Evolutionary conservation across 805 yeast species (phyloP).

Genomic region (Candida silvatica): DNA sequence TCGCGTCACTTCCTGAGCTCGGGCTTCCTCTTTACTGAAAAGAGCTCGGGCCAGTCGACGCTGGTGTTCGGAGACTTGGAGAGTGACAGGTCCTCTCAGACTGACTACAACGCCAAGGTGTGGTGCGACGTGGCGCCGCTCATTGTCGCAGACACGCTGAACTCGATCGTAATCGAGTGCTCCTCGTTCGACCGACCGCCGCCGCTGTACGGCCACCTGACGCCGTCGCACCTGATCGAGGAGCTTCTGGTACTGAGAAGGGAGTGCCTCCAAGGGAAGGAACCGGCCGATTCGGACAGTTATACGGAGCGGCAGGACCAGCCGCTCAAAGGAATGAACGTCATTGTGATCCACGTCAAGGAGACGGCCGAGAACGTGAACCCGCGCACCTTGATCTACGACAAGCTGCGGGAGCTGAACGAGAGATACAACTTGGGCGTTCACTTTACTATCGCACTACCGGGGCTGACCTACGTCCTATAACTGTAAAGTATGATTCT

Average conservation of each 20-base stretch:
- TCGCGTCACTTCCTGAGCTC: conserved; percentile 35
- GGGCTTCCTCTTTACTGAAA: conserved; percentile 44
- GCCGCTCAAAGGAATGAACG: conserved; percentile 34
- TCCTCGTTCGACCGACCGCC: conserved; percentile 44
- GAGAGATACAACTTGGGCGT: conserved; percentile 30
- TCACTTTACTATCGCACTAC: conserved; percentile 41
- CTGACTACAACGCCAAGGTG: conserved; percentile 30
- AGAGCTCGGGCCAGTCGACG: conserved; percentile 26
- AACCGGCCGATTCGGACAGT: neutral
- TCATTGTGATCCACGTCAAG: conserved; percentile 48
- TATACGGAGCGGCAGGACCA: conserved; percentile 13
- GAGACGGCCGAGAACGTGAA: conserved; percentile 33
- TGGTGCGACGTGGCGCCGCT: conserved; percentile 51
- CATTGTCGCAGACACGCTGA: conserved; percentile 32
- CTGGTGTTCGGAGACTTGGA: conserved; percentile 83
- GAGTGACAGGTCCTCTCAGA: conserved; percentile 42
- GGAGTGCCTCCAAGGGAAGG: conserved; percentile 16
- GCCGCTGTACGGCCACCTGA: conserved; percentile 72
- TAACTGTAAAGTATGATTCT: neutral
- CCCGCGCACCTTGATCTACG: conserved; percentile 49
- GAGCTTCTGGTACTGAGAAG: conserved; percentile 37
- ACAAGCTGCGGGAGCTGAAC: conserved; percentile 37
- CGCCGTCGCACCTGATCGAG: conserved; percentile 51
- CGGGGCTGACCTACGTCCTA: conserved; percentile 30
- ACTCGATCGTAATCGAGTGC: conserved; percentile 69